Base-by-base conservation (phyloP, 2,329 filamentous ascomycete genomes). In the Penicillium digitatum region DNA sequence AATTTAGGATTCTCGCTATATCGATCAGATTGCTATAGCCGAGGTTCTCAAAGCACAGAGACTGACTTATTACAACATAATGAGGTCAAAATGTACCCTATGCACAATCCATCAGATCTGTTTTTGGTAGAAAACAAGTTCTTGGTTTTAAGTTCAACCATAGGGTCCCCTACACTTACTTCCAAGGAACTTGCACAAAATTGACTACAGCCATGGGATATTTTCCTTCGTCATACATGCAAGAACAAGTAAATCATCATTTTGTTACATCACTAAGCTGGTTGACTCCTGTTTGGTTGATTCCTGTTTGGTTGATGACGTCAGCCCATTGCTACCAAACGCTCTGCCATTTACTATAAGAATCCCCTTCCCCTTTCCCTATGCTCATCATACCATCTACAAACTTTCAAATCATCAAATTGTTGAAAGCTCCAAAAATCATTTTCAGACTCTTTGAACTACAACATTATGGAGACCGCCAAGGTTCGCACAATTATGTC, bases 401-500 rank as follows among this genome's bases (percentile, higher is more conserved):
- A 34, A 48, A 4, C 3, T 1, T n/a, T 14, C 5, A 53, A 16
- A 14, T 5, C 18, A 31, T 18, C 26, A 14, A 14, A 46, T 3
- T 3, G 27, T 11, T 9, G 1, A 6, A 43, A 27, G 40, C 11
- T 22, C 12, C 11, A n/a, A 18, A 48, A 22, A 9, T 1, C 16
- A 2, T 18, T 20, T 7, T 6, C 42, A 29, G 7, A 26, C 27
- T n/a, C 18, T 29, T 3, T 3, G 6, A 31, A 40, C 31, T 31
- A 31, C 32, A 50, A 42, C 53, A 55, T 18, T 7, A 54, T 55
- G 53, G 53, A 55, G 35, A 52, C 53, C 35, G 49, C 39, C 29
- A 55, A 55, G 53, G 53, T 55, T 34, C 24, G 53, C 10, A 10
- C 22, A 3, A 18, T 9, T 14, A 16, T 18, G 7, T 31, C 8